These are phyloP conservation scores for Cyclotella sp. DNA, from an alignment of 108 stramenopile species.

Conservation along the genomic window DNA sequence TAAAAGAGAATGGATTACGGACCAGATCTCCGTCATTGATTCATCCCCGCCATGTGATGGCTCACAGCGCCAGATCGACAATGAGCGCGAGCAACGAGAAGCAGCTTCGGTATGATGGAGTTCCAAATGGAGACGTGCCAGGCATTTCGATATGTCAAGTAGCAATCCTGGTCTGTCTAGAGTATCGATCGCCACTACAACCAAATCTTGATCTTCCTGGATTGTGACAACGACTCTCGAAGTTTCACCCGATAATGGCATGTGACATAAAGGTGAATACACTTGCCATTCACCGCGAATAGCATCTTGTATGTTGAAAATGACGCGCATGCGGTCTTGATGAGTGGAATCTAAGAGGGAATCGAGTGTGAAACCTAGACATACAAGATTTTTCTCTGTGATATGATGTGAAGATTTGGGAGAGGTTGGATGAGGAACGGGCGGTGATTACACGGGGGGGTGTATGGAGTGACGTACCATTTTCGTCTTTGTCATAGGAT, in stretches of 20 bases:
- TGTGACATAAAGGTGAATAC: neutral
- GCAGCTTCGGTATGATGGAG: slow-evolving; percentile 80
- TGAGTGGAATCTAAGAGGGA: slow-evolving; percentile 18
- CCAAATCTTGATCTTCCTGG: slow-evolving; percentile 45
- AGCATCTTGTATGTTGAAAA: slow-evolving; percentile 26
- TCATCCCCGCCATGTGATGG: slow-evolving; percentile 44
- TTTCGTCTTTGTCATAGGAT: slow-evolving; percentile 21
- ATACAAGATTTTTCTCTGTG: neutral
- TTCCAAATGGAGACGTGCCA: slow-evolving; percentile 59
- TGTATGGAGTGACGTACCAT: slow-evolving; percentile 21
- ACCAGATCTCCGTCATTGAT: slow-evolving; percentile 75
- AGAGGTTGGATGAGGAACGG: neutral
- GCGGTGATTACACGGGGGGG: neutral
- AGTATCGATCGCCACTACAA: slow-evolving; percentile 65
- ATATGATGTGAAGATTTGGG: too few species aligned
- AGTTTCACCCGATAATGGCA: slow-evolving; percentile 4
- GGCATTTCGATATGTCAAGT: slow-evolving; percentile 71
- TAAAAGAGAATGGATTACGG: slow-evolving; percentile 61
- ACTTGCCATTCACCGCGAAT: slow-evolving; percentile 23
- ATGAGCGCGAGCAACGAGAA: slow-evolving; percentile 61
- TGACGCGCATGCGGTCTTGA: slow-evolving; percentile 31
- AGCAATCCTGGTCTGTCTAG: slow-evolving; percentile 61
- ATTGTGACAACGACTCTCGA: slow-evolving; percentile 58
- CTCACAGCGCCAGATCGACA: slow-evolving; percentile 86
- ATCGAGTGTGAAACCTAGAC: slow-evolving; percentile 16